Conservation (phyloP, 1,284 basidiomycete species). For the Sanghuangporus weigelae region DNA sequence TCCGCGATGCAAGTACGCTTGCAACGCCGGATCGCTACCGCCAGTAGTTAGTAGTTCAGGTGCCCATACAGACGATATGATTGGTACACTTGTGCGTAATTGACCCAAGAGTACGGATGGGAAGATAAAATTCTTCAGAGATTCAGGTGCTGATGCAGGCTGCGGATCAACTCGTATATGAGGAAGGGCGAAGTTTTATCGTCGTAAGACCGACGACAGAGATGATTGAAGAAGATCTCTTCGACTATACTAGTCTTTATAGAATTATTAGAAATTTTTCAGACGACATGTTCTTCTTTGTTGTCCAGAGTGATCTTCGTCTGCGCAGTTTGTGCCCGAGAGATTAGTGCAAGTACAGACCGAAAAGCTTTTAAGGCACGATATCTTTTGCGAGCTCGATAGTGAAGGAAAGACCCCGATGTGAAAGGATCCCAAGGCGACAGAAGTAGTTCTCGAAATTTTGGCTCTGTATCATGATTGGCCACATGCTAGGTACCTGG, state of each 20-base stretch:
- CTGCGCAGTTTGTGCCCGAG: no score
- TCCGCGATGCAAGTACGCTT: neutral
- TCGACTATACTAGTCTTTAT: neutral
- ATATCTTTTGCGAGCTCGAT: neutral
- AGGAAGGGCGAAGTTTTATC: neutral
- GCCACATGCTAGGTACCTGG: neutral
- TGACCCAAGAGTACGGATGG: neutral
- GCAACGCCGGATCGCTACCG: neutral
- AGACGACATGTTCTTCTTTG: neutral
- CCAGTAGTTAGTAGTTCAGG: neutral
- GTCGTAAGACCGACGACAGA: neutral
- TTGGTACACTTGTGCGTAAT: neutral
- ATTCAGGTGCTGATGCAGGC: neutral
- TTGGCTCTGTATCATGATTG: neutral
- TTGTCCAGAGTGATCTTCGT: neutral
- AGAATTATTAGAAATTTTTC: neutral
- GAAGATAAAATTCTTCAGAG: neutral
- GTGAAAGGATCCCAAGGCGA: conserved; percentile 4
- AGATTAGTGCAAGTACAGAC: no score
- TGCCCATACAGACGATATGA: neutral
- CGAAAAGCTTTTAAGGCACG: no score
- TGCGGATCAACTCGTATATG: conserved; percentile 11
- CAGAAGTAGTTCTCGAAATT: neutral
- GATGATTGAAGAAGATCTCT: neutral
- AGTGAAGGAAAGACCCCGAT: conserved; percentile 1